Evolutionary conservation across 495 filamentous ascomycete genomes (phyloP), one percentile per base, ranked within the genome.

Genomic region (Neurospora sp.): DNA sequence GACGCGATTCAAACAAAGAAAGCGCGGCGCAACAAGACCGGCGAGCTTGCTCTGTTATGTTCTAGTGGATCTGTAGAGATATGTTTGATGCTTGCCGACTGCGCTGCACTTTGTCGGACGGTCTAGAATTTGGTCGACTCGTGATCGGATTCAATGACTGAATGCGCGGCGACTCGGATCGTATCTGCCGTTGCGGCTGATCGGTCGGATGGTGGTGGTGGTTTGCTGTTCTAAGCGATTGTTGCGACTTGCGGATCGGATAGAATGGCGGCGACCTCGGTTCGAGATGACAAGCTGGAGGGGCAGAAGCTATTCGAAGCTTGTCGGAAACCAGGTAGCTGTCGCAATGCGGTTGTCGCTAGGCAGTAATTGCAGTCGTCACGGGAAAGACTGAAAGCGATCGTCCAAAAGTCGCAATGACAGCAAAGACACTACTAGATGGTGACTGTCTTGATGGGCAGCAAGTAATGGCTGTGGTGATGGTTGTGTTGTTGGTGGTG

Each of bases 381-480:
- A 66, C 54, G 54, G 54, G 71, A 71, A 69, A 72, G 18, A 71
- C 41, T 69, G 72, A 62, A 72, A 59, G 70, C 75, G 70, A 73
- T 76, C 59, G 66, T 69, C 70, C 59, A 73, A 78, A 75, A 66
- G 38, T 72, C 69, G 46, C 70, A 78, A 75, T 74, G 72, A 76
- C 41, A 69, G 62, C 54, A 35, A 73, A 73, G 39, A 20, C 62
- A 70, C 73, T 59, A 37, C 23, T 35, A 39, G 71, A 12, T 27
- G 11, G 46, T 71, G 72, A 70, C 76, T 27, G 75, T 75, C 69
- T 79, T 79, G 39, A 78, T 78, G 37, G 72, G 79, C 72, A 79
- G 74, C 73, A 82, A 77, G 69, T 74, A 76, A 44, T 76, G 46
- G 46, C 62, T 75, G 10, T 72, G 31, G 31, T 31, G 20, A 74